Base-by-base conservation (phyloP, 225 moss, liverwort and hornwort genomes). In the Antitrichia curtipendula region DNA sequence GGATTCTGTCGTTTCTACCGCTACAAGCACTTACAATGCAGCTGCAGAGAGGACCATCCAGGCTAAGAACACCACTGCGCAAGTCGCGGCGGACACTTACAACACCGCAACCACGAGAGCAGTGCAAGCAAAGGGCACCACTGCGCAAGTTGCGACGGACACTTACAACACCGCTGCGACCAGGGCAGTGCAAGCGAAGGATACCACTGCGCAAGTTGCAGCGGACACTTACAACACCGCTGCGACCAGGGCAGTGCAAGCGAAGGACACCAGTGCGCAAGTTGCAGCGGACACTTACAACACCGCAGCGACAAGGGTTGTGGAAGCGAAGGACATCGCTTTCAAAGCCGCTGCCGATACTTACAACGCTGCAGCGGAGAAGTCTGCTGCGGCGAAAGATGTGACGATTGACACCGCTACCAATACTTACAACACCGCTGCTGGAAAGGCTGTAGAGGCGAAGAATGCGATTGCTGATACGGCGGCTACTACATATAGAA, bases 41-140 rank as follows among this genome's bases (percentile, higher is more conserved):
- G 91, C 91, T 22, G 87, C 84, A 3, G 75, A 87, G 27, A 91
- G 87, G 21, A 73, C 63, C 5, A 65, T 90, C 11, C 82, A 87
- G 34, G 90, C 91, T 3, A 91, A 91, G 75, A 63, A 90, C 20
- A 80, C 75, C 1, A 82, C 86, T n/a, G n/a, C n/a, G n/a, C n/a
- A n/a, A n/a, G n/a, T n/a, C n/a, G n/a, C n/a, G n/a, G n/a, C n/a
- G n/a, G n/a, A n/a, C n/a, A n/a, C n/a, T n/a, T n/a, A n/a, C n/a
- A n/a, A n/a, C n/a, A n/a, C n/a, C n/a, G n/a, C n/a, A n/a, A n/a
- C n/a, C n/a, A n/a, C n/a, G n/a, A n/a, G n/a, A n/a, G n/a, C n/a
- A n/a, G n/a, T n/a, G n/a, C n/a, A n/a, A n/a, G n/a, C n/a, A n/a
- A n/a, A n/a, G n/a, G n/a, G n/a, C n/a, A n/a, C n/a, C n/a, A n/a